Conservation (phyloP, 2,329 filamentous ascomycete species). For the Colletotrichum echinochloae region DNA sequence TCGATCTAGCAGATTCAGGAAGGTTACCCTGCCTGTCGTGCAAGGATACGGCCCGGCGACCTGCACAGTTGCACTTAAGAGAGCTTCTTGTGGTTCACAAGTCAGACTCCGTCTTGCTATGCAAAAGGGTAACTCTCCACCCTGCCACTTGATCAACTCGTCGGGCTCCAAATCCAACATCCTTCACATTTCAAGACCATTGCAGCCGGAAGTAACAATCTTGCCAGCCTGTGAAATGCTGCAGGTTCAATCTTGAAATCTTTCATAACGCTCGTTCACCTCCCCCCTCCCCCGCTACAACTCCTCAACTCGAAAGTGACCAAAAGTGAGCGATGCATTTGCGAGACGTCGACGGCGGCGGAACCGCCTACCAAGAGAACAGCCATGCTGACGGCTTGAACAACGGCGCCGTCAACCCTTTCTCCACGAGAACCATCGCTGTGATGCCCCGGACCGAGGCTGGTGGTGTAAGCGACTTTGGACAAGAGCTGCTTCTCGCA, state of each 20-base stretch:
- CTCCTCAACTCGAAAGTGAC: conserved; percentile 4
- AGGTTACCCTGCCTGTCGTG: conserved; percentile 24
- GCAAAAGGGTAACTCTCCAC: conserved; percentile 33
- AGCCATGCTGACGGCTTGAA: conserved; percentile 20
- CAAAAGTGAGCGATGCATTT: conserved; percentile 39
- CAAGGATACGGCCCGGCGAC: conserved; percentile 34
- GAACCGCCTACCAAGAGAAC: conserved; percentile 35
- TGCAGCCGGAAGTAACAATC: conserved; percentile 9
- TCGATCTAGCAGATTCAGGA: conserved; percentile 37
- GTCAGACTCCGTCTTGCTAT: conserved; percentile 7
- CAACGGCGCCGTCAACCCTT: conserved; percentile 31
- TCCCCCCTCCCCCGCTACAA: background rate
- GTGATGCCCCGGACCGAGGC: conserved; percentile 17
- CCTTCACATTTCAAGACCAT: conserved; percentile 1
- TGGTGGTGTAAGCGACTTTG: conserved; percentile 23
- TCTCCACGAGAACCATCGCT: conserved; percentile 37
- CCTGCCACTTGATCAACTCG: conserved; percentile 25
- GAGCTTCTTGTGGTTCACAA: conserved; percentile 33
- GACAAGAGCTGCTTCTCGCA: conserved; percentile 43
- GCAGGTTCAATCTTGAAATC: conserved; percentile 13
- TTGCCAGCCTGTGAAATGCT: conserved; percentile 32
- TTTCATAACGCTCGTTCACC: conserved; percentile 35
- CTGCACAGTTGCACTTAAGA: conserved; percentile 38
- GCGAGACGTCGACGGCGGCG: conserved; percentile 41
- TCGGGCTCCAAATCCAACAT: conserved; percentile 22